Evolutionary conservation across 2,329 filamentous ascomycete genomes (phyloP).

Genomic region (Sarocladium kiliense): DNA sequence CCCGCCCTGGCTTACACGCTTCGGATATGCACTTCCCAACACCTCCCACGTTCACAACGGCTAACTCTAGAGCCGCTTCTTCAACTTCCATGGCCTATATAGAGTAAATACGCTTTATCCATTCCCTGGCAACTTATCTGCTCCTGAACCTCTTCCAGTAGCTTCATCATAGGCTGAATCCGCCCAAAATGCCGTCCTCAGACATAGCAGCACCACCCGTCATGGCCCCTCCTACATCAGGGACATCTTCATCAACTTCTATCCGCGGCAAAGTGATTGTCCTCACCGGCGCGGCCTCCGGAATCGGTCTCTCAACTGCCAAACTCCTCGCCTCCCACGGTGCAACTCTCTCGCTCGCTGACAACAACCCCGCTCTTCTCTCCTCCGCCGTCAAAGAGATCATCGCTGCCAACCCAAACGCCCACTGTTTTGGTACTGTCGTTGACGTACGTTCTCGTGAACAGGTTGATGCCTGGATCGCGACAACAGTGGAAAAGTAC

Average conservation of each 20-base stretch:
- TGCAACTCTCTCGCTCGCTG: slow-evolving; percentile 31
- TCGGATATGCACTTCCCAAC: background rate
- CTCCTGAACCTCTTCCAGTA: no score
- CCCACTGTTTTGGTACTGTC: slow-evolving; percentile 3
- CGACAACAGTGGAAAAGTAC: slow-evolving; percentile 25
- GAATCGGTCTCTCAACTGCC: slow-evolving; percentile 36
- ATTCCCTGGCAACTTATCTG: no score
- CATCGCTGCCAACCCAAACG: background rate
- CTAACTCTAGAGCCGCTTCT: no score
- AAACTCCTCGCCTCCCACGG: slow-evolving; percentile 29
- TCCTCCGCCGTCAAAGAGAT: slow-evolving; percentile 1
- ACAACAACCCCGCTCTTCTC: slow-evolving; percentile 14
- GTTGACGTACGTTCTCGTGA: slow-evolving; percentile 13
- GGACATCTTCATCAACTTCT: background rate
- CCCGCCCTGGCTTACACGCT: background rate
- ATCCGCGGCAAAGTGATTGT: slow-evolving; percentile 20
- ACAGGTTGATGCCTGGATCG: slow-evolving; percentile 20
- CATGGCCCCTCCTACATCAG: background rate
- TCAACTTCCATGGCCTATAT: background rate
- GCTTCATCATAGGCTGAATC: background rate
- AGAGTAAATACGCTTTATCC: background rate
- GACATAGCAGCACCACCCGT: background rate
- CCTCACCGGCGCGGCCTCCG: slow-evolving; percentile 27
- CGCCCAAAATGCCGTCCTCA: background rate
- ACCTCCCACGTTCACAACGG: background rate